Conservation (phyloP, 2,329 filamentous ascomycete genomes). For the Scedosporium apiospermum region DNA sequence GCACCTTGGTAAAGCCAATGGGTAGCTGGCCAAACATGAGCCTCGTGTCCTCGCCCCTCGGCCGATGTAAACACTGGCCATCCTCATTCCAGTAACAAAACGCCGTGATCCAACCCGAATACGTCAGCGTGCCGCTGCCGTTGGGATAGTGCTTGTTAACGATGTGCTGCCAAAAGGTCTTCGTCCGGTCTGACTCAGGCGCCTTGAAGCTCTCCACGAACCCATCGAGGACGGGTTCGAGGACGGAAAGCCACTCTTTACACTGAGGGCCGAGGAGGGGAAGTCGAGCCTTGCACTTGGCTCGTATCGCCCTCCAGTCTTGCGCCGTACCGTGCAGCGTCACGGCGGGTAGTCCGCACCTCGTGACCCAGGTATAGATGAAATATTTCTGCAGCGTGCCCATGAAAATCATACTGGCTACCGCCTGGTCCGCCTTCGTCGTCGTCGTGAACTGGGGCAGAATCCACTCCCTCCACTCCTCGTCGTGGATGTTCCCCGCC, state of each 20-base stretch:
- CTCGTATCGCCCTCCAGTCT: constrained; percentile 31
- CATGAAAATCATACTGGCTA: constrained; percentile 33
- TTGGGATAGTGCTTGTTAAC: constrained; percentile 22
- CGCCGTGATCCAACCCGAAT: constrained; percentile 39
- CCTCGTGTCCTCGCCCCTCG: constrained; percentile 9
- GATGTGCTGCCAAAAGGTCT: constrained; percentile 33
- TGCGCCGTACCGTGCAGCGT: constrained; percentile 25
- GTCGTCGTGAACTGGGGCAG: constrained; percentile 32
- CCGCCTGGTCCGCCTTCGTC: constrained; percentile 25
- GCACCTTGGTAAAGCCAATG: constrained; percentile 28
- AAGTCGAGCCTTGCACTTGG: constrained; percentile 29
- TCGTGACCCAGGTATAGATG: constrained; percentile 21
- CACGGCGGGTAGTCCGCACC: constrained; percentile 32
- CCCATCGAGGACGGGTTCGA: constrained; percentile 32
- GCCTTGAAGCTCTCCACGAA: constrained; percentile 36
- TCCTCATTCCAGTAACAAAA: constrained; percentile 34
- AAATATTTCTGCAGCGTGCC: constrained; percentile 31
- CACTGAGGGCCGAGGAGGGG: constrained; percentile 32
- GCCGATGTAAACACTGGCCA: constrained; percentile 16
- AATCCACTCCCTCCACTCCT: constrained; percentile 27
- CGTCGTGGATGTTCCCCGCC: background rate
- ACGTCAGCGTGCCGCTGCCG: constrained; percentile 22
- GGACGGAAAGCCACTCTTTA: constrained; percentile 22
- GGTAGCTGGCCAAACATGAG: constrained; percentile 21
- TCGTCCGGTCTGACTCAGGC: constrained; percentile 19